Evolutionary conservation across 371 early-diverging fungal genomes (phyloP), one percentile per base, ranked within the genome.

Genomic region (Circinella minor): DNA sequence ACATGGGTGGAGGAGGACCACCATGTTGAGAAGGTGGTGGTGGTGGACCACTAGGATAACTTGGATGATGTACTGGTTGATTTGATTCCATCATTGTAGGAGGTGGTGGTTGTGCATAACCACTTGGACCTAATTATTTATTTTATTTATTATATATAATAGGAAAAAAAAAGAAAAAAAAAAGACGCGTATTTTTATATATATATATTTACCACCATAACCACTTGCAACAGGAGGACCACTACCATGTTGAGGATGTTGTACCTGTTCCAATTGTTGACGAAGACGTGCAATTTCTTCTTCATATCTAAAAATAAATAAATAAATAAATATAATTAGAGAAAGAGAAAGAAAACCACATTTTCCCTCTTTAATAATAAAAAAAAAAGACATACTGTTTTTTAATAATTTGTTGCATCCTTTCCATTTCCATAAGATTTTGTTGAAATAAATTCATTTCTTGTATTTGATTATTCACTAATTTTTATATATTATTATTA

Each of bases 391-490:
- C 77, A 69, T 83, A 88, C 88, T 91, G 89, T 74, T 88, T 86
- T 80, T 94, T 94, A 18, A 93, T 84, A 55, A 82, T 78, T 69
- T 87, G 86, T 70, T 95, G 95, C 34, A 88, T 86, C 65, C 92
- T 82, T 71, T 96, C 95, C 66, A 96, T 83, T 55, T 96, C 96
- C 55, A 77, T 81, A 49, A 96, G 75, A 61, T 80, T 88, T 75
- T 94, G 92, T 75, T 95, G 94, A 71, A 95, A 88, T 18, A 84
- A 72, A 57, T 82, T 81, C 77, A 95, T 88, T 81, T 96, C 96
- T 73, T 84, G 84, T 61, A 94, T 86, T 79, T 96, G 96, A 66
- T 77, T 84, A 68, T 80, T 86, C 65, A 92, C 90, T 88, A 78
- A n/a, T n/a, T n/a, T n/a, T 59, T 46, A 39, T n/a, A 34, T 17